Conservation (phyloP, 2,329 filamentous ascomycete species). For the Tolypocladium endophyticum region DNA sequence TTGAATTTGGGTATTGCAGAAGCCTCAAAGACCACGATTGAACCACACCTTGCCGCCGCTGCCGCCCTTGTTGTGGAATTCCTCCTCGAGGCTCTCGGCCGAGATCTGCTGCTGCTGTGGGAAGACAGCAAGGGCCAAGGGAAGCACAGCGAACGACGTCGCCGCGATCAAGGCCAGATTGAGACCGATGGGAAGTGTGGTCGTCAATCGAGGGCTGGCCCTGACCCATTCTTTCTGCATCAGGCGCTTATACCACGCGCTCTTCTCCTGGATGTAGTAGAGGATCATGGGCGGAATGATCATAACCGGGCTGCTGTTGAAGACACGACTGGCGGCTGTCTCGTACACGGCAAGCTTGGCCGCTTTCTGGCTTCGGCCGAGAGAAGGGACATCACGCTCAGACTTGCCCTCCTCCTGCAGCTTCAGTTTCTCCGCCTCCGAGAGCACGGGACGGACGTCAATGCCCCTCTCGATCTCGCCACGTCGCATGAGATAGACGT, state of each 20-base stretch:
- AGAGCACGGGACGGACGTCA: constrained; percentile 77
- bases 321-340: constrained; percentile 80
- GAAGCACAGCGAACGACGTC: constrained; percentile 81
- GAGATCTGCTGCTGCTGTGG: constrained; percentile 79
- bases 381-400: constrained; percentile 54
- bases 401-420: constrained; percentile 46
- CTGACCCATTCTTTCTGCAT: constrained; percentile 67
- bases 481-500: constrained; percentile 95
- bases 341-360: constrained; percentile 85
- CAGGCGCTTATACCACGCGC: constrained; percentile 26
- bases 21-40: constrained; percentile 73
- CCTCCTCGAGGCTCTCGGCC: constrained; percentile 66
- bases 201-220: constrained; percentile 55
- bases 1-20: neutral
- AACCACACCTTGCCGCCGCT: constrained; percentile 82
- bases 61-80: constrained; percentile 76
- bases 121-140: constrained; percentile 82
- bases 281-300: constrained; percentile 82
- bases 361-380: constrained; percentile 82
- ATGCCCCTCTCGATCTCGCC: constrained; percentile 93
- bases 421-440: constrained; percentile 54
- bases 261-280: constrained; percentile 60
- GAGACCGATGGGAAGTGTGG: constrained; percentile 53
- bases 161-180: constrained; percentile 81
- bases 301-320: constrained; percentile 97